Percentiles rank a stretch among this genome's conserved stretches.
phyloP scores from a whole-genome alignment of 345 rosid genomes.

The Leavenworthia alabamica region DNA sequence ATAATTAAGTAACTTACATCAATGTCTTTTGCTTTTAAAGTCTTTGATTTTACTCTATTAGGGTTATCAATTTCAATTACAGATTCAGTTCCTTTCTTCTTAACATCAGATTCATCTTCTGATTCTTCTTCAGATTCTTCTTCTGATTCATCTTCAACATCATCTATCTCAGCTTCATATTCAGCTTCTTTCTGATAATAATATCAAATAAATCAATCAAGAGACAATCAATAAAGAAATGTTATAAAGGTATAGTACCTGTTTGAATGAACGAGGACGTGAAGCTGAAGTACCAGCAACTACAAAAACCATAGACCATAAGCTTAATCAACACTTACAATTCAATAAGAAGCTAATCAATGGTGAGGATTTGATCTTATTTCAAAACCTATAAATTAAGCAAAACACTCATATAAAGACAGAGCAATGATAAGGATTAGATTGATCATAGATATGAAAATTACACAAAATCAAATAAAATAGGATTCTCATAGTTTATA shows the following conservation, averaged over 20 bases:
- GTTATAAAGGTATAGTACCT: conserved; percentile 38
- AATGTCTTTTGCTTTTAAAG: conserved; percentile 55
- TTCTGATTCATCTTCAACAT: conserved; percentile 41
- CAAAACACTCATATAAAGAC: too few relatives aligned
- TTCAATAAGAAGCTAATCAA: background rate
- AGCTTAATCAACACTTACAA: background rate
- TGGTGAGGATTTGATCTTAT: too few relatives aligned
- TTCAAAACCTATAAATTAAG: too few relatives aligned
- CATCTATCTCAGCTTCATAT: conserved; percentile 30
- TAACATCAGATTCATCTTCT: conserved; percentile 36
- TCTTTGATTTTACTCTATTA: conserved; percentile 65
- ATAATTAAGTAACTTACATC: conserved; percentile 47
- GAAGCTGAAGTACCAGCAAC: conserved; percentile 77
- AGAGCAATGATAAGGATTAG: too few relatives aligned
- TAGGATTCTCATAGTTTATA: too few relatives aligned
- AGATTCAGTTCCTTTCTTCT: conserved; percentile 74
- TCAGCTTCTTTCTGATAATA: conserved; percentile 51
- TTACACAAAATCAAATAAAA: too few relatives aligned
- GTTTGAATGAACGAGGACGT: conserved; percentile 78
- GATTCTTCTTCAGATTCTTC: conserved; percentile 63
- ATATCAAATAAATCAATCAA: background rate
- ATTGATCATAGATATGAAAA: too few relatives aligned
- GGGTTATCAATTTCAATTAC: conserved; percentile 84
- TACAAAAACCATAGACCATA: conserved; percentile 30
- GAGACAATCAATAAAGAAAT: background rate